Evolutionary conservation across 1,139 yeast genomes (phyloP).

Genomic region (Pichia sp.): DNA sequence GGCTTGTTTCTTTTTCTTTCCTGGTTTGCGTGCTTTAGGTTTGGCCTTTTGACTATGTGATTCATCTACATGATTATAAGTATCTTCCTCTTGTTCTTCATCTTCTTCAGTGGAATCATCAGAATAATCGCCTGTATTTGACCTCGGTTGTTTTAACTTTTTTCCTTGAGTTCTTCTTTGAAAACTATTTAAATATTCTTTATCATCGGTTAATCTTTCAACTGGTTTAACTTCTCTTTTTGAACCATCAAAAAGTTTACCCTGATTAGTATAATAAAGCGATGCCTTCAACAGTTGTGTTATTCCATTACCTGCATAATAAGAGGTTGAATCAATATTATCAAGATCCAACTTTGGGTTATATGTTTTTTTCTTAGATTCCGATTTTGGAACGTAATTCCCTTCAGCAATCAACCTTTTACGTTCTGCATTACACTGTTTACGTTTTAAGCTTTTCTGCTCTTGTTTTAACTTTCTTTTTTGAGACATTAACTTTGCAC

Average conservation of each 20-base stretch:
- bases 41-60: neutral
- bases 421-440: constrained; percentile 4
- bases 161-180: constrained; percentile 1
- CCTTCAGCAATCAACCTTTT: constrained; percentile 9
- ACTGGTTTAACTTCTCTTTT: constrained; percentile 23
- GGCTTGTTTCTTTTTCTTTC: no score
- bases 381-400: constrained; percentile 2
- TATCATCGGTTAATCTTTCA: constrained; percentile 18
- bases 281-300: constrained; percentile 23
- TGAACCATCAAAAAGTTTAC: constrained; percentile 14
- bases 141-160: constrained; percentile 15
- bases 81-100: constrained; percentile 12
- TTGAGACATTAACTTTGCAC: neutral
- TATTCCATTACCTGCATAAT: constrained; percentile 18
- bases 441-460: constrained; percentile 4
- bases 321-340: constrained; percentile 9
- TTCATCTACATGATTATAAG: neutral
- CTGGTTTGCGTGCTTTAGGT: constrained; percentile 1
- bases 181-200: constrained; percentile 5
- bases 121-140: constrained; percentile 25
- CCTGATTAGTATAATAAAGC: constrained; percentile 20
- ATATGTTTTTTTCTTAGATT: constrained; percentile 5
- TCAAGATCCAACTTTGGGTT: constrained; percentile 1
- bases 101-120: neutral
- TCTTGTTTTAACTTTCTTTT: constrained; percentile 2